phyloP scores from a whole-genome alignment of 768 basidiomycete species.

The Phylloporus arenicola region DNA sequence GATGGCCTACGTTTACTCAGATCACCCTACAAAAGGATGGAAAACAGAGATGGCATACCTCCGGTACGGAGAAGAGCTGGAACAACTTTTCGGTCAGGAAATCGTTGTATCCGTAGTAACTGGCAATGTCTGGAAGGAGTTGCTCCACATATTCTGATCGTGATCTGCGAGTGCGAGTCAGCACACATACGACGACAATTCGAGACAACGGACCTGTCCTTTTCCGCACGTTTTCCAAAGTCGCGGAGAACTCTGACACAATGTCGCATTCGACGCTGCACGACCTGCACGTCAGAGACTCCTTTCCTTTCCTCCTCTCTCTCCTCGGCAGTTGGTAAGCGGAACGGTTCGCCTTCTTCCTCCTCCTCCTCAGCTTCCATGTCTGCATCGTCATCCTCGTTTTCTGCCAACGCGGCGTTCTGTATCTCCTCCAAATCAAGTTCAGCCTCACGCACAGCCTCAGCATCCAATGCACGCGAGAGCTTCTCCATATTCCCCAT shows the following conservation, averaged over 20 bases:
- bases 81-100: slow-evolving; percentile 94
- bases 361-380: slow-evolving; percentile 35
- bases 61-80: slow-evolving; percentile 85
- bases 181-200: slow-evolving; percentile 1
- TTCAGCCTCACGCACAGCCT: slow-evolving; percentile 61
- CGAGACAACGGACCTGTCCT: slow-evolving; percentile 47
- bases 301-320: slow-evolving; percentile 63
- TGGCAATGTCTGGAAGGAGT: slow-evolving; percentile 82
- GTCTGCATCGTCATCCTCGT: slow-evolving; percentile 43
- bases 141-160: slow-evolving; percentile 89
- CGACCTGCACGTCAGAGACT: slow-evolving; percentile 67
- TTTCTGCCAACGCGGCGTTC: slow-evolving; percentile 44
- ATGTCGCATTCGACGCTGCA: slow-evolving; percentile 76
- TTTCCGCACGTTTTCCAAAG: slow-evolving; percentile 62
- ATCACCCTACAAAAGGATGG: background rate
- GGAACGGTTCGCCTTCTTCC: slow-evolving; percentile 40
- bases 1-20: slow-evolving; percentile 58
- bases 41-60: slow-evolving; percentile 47
- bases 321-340: slow-evolving; percentile 66
- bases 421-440: slow-evolving; percentile 64
- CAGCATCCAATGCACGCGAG: slow-evolving; percentile 70
- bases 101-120: slow-evolving; percentile 96
- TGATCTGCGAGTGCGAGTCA: slow-evolving; percentile 44
- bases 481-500: slow-evolving; percentile 78
- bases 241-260: slow-evolving; percentile 68